Conservation (phyloP, 257 asterid genomes). For the Verbena officinalis region DNA sequence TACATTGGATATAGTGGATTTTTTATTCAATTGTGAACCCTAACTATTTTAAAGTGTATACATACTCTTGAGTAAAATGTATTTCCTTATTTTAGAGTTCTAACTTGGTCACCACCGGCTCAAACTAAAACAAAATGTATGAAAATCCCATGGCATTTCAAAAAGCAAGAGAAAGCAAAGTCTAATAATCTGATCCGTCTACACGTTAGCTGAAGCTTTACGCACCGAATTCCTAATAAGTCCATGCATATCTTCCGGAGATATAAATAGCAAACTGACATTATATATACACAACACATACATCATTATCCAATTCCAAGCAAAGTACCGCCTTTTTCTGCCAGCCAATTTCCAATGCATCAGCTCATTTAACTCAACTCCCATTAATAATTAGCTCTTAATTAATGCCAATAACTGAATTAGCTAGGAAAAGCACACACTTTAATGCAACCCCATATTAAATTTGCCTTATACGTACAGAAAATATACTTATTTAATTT, state of each 20-base stretch:
- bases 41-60: too few relatives aligned
- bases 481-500: too few relatives aligned
- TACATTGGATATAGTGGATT: too few relatives aligned
- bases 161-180: background rate
- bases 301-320: too few relatives aligned
- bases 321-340: background rate
- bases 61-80: too few relatives aligned
- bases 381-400: background rate
- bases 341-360: constrained; percentile 6
- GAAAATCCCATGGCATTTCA: too few relatives aligned
- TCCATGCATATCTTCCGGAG: constrained; percentile 26
- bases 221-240: constrained; percentile 25
- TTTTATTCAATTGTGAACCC: too few relatives aligned
- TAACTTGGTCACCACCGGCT: too few relatives aligned
- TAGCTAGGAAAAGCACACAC: background rate
- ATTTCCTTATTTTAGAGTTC: too few relatives aligned
- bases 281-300: background rate
- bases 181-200: background rate
- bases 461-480: too few relatives aligned
- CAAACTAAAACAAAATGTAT: too few relatives aligned
- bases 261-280: constrained; percentile 30
- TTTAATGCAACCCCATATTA: background rate
- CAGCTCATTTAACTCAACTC: background rate
- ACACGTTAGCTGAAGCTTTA: background rate
- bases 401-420: background rate